phyloP scores from a whole-genome alignment of 2,329 filamentous ascomycete genomes.

The Talaromyces sp. region DNA sequence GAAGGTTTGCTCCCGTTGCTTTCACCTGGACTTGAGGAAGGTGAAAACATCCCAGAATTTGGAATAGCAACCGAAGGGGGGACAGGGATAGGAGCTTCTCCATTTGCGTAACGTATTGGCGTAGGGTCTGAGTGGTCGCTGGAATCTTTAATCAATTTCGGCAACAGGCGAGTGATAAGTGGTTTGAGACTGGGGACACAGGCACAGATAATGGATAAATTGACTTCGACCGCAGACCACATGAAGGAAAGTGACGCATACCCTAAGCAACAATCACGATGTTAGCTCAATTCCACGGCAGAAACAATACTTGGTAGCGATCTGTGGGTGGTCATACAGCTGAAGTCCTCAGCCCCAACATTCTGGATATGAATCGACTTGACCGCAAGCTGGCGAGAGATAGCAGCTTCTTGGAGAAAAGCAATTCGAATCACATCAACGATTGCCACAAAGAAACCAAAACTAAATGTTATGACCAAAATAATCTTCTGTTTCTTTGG shows the following conservation, averaged over 20 bases:
- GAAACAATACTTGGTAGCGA: not conserved
- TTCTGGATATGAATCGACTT: constrained; percentile 39
- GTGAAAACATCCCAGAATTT: not conserved
- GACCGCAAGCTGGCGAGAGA: constrained; percentile 37
- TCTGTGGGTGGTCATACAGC: constrained; percentile 40
- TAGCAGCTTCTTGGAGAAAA: constrained; percentile 75
- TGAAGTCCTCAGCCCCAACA: constrained; percentile 53
- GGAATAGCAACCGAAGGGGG: constrained; percentile 13
- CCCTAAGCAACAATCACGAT: constrained; percentile 65
- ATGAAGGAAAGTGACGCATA: constrained; percentile 84
- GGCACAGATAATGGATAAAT: constrained; percentile 84
- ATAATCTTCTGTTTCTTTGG: constrained; percentile 86
- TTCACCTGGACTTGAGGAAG: constrained; percentile 10
- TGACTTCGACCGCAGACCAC: constrained; percentile 93
- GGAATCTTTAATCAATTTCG: constrained; percentile 58
- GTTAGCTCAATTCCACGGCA: constrained; percentile 3
- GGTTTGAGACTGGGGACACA: constrained; percentile 94
- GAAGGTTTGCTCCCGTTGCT: constrained; percentile 22
- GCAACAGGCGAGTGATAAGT: constrained; percentile 67
- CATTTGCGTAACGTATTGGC: constrained; percentile 7
- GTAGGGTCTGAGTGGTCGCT: constrained; percentile 28
- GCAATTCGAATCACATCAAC: constrained; percentile 89
- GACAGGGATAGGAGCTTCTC: constrained; percentile 12
- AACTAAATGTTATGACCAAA: constrained; percentile 79
- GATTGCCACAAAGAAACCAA: constrained; percentile 84